phyloP scores from a whole-genome alignment of 345 rosid species.

The Lenwebbia sp. region DNA sequence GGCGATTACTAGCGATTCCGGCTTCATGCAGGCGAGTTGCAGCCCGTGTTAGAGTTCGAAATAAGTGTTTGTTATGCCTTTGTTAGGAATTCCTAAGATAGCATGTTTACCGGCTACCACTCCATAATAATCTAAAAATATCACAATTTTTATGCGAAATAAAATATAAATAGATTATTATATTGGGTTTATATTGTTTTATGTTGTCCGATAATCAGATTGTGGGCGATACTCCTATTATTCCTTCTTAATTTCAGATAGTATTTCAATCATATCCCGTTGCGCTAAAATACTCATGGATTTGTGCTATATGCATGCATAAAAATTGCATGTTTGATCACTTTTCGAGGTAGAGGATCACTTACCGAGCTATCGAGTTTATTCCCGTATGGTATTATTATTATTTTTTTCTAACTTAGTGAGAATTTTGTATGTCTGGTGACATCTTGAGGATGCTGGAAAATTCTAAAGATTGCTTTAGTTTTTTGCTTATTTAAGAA shows the following conservation, averaged over 20 bases:
- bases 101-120: background rate
- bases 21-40: too few relatives aligned
- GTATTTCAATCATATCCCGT: too few relatives aligned
- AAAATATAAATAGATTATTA: background rate
- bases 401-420: background rate
- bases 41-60: background rate
- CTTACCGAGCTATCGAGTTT: too few relatives aligned
- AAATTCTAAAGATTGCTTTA: background rate
- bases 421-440: background rate
- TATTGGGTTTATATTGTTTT: background rate
- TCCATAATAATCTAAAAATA: background rate
- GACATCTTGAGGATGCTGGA: background rate
- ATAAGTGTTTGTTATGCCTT: background rate
- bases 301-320: background rate
- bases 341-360: too few relatives aligned
- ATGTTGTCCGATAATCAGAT: too few relatives aligned
- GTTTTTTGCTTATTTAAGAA: background rate
- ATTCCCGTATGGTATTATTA: too few relatives aligned
- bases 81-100: background rate
- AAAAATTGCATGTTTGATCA: too few relatives aligned
- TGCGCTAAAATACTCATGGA: background rate
- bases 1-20: too few relatives aligned
- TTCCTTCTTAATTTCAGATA: too few relatives aligned
- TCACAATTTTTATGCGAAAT: background rate
- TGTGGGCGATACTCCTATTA: too few relatives aligned